Evolutionary conservation across 1,139 yeast species (phyloP), one percentile per base, ranked within the genome.

Genomic region (Debaryomyces coudertii): DNA sequence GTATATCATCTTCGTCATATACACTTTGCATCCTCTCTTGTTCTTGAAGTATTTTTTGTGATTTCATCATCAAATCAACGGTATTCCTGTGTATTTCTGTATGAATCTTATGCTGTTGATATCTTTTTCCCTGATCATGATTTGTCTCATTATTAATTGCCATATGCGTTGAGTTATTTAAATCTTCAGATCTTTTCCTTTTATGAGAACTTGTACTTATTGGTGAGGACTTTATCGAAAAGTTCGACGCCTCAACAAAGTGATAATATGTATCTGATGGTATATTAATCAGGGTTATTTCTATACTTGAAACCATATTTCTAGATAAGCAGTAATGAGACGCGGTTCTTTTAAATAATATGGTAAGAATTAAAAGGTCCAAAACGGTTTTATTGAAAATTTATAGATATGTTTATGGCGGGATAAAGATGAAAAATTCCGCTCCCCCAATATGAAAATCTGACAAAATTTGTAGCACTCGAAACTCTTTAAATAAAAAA

Each of bases 41-140:
- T 24, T 39, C 35, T 20, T 47, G 54, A n/a, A 51, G 46, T 28
- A 38, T 25, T 46, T 41, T 54, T 40, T 53, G 69, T 0, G 68
- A 62, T 12, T 56, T 49, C 65, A 71, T 60, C 61, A 71, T 52
- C 54, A 70, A 49, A 12, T 59, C 48, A 1, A 71, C 62, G 0
- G 76, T 71, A 27, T 54, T 49, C 7, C 55, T 44, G 46, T 71
- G 77, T 5, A 54, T 53, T 34, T 69, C 71, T 7, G 68, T 52
- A 44, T 62, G 69, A 24, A 71, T 70, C 43, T 55, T 57, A 8
- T 51, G 45, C 2, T 51, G 53, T 49, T 71, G 76, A 42, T 54
- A 38, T 24, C 63, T 54, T 46, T 68, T 67, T 18, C 8, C 24
- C 11, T 16, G 36, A 18, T n/a, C 20, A 7, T 11, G 6, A 14